phyloP scores from a whole-genome alignment of 345 rosid genomes.

The Moricandia moricandioides region DNA sequence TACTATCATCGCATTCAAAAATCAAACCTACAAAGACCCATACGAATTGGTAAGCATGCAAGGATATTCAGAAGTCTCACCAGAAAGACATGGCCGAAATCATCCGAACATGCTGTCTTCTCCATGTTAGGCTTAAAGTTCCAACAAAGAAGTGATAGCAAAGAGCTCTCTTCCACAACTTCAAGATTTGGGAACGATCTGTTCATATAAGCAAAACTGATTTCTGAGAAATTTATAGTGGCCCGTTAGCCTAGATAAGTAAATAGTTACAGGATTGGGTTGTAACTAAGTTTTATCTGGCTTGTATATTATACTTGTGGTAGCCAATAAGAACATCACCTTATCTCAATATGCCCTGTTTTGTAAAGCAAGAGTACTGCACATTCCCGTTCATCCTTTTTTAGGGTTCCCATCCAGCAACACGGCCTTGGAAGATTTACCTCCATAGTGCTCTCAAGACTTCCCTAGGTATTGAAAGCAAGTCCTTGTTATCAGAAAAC shows the following conservation, averaged over 20 bases:
- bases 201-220: conserved; percentile 33
- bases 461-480: conserved; percentile 51
- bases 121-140: conserved; percentile 68
- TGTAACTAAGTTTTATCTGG: conserved; percentile 16
- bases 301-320: conserved; percentile 12
- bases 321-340: conserved; percentile 41
- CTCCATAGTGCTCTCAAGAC: conserved; percentile 42
- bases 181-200: conserved; percentile 79
- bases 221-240: not conserved
- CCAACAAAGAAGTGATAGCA: conserved; percentile 73
- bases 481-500: conserved; percentile 33
- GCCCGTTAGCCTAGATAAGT: not conserved
- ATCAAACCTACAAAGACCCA: conserved; percentile 1
- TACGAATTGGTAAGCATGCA: conserved; percentile 4
- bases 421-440: conserved; percentile 59
- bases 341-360: conserved; percentile 75
- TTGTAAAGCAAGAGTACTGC: conserved; percentile 61
- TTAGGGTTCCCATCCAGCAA: conserved; percentile 69
- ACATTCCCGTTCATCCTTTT: conserved; percentile 47
- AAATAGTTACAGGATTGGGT: not conserved
- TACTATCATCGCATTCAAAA: not conserved
- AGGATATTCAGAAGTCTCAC: conserved; percentile 37
- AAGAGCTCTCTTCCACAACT: conserved; percentile 64
- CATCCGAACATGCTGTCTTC: conserved; percentile 54
- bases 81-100: conserved; percentile 58